Evolutionary conservation across 1,284 basidiomycete genomes (phyloP).

Genomic region (Leccinum angustisporum): DNA sequence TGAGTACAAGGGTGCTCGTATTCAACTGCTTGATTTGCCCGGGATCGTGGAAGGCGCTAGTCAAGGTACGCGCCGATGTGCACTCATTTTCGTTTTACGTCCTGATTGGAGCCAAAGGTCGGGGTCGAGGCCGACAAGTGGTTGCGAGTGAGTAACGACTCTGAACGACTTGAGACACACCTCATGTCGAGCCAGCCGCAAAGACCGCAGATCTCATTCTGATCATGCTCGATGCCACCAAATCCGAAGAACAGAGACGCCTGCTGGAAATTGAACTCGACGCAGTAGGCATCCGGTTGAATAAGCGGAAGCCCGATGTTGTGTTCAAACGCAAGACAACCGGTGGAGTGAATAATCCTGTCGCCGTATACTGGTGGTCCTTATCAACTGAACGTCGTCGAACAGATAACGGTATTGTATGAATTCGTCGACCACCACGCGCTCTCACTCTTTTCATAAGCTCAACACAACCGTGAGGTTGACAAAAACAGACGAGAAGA

Average conservation of each 20-base stretch:
- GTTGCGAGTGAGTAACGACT: conserved; percentile 63
- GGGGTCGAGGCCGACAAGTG: conserved; percentile 94
- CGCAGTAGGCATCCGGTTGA: conserved; percentile 94
- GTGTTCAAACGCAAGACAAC: conserved; percentile 85
- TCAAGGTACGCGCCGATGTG: conserved; percentile 49
- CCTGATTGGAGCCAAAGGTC: conserved; percentile 45
- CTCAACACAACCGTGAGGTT: conserved; percentile 89
- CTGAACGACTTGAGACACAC: background rate
- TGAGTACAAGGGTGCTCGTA: conserved; percentile 89
- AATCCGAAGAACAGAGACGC: conserved; percentile 88
- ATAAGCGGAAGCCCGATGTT: conserved; percentile 86
- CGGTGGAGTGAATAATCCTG: conserved; percentile 71
- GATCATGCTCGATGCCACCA: conserved; percentile 95
- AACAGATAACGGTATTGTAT: conserved; percentile 31
- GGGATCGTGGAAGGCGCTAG: conserved; percentile 98
- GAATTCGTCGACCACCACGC: background rate
- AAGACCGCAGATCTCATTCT: conserved; percentile 97
- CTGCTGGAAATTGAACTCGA: conserved; percentile 92
- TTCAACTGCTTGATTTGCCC: conserved; percentile 93
- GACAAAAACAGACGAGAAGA: conserved; percentile 94
- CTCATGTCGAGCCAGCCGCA: conserved; percentile 52
- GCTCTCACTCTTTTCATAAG: conserved; percentile 39
- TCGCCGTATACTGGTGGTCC: background rate
- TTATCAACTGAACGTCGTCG: background rate
- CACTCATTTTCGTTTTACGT: background rate